Conservation (phyloP, 2,329 filamentous ascomycete genomes). For the Stromatinia cepivora region DNA sequence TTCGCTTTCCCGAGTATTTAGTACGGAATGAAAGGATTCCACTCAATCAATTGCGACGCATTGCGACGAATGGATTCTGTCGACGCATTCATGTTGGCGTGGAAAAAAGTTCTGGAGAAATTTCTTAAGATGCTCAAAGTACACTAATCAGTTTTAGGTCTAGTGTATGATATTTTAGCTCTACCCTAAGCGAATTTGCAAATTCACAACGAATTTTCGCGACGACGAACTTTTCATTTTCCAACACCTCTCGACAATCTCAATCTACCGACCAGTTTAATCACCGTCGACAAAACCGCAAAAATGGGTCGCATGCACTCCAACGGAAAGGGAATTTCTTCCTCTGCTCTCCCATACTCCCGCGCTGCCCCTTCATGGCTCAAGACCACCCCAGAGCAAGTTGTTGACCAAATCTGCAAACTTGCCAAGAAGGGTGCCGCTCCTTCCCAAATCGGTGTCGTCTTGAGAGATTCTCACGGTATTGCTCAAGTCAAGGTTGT, state of each 20-base stretch:
- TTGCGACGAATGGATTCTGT: background rate
- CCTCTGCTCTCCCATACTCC: slow-evolving; percentile 95
- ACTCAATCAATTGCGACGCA: background rate
- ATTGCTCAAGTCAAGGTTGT: slow-evolving; percentile 97
- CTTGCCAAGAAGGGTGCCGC: slow-evolving; percentile 98
- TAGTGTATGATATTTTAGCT: background rate
- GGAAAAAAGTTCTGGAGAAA: background rate
- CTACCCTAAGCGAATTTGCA: slow-evolving; percentile 15
- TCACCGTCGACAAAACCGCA: slow-evolving; percentile 41
- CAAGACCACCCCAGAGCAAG: slow-evolving; percentile 98
- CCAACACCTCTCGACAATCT: slow-evolving; percentile 24
- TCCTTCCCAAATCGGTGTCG: slow-evolving; percentile 97
- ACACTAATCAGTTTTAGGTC: background rate
- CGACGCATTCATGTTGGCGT: background rate
- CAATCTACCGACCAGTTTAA: slow-evolving; percentile 20
- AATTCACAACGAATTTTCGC: slow-evolving; percentile 17
- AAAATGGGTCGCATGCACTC: slow-evolving; percentile 96
- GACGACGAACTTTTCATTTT: slow-evolving; percentile 17
- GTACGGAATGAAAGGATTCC: too few relatives aligned
- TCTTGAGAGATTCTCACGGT: slow-evolving; percentile 97
- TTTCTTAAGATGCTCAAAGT: slow-evolving; percentile 2
- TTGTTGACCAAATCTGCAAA: slow-evolving; percentile 99
- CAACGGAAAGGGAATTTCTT: slow-evolving; percentile 98
- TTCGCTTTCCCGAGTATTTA: background rate
- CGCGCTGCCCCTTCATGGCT: slow-evolving; percentile 91